Evolutionary conservation across 106 monocot species (phyloP).

Genomic region (Narthecium ossifragum): DNA sequence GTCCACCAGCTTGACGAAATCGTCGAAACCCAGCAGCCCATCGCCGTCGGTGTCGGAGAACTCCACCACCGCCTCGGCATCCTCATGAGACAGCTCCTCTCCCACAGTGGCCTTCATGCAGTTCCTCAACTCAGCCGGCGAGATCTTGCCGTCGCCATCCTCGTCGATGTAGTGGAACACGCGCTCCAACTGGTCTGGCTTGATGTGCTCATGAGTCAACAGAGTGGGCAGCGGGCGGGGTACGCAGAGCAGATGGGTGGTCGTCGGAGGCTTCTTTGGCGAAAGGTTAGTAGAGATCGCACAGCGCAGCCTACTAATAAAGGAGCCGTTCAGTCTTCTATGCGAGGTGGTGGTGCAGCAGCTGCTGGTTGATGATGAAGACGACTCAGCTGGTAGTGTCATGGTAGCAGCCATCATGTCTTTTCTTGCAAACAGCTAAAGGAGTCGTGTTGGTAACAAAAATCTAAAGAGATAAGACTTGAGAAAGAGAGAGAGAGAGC

Average conservation of each 20-base stretch:
- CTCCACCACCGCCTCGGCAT: slow-evolving; percentile 27
- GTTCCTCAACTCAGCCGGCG: slow-evolving; percentile 29
- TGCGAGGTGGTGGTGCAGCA: too few species aligned
- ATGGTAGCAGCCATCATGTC: too few species aligned
- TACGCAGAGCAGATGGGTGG: neutral
- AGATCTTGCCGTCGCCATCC: slow-evolving; percentile 48
- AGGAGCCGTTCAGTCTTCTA: neutral
- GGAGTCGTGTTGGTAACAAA: too few species aligned
- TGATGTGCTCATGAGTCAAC: neutral
- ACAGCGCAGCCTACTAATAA: neutral
- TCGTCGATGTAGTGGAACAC: slow-evolving; percentile 34
- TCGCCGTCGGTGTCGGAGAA: slow-evolving; percentile 33
- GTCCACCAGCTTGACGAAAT: slow-evolving; percentile 27
- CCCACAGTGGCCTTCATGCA: slow-evolving; percentile 18
- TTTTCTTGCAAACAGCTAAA: too few species aligned
- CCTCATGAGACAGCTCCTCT: slow-evolving; percentile 31
- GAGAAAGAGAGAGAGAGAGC: too few species aligned
- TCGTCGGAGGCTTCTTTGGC: neutral
- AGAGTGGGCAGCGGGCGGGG: neutral
- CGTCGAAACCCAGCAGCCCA: slow-evolving; percentile 29
- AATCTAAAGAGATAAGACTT: too few species aligned
- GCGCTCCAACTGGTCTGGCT: neutral
- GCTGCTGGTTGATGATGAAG: too few species aligned
- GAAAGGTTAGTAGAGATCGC: too few species aligned
- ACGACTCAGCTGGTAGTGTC: too few species aligned